These are phyloP conservation scores for Rehmannia glutinosa DNA, from an alignment of 257 asterid genomes.

Conservation along the genomic window DNA sequence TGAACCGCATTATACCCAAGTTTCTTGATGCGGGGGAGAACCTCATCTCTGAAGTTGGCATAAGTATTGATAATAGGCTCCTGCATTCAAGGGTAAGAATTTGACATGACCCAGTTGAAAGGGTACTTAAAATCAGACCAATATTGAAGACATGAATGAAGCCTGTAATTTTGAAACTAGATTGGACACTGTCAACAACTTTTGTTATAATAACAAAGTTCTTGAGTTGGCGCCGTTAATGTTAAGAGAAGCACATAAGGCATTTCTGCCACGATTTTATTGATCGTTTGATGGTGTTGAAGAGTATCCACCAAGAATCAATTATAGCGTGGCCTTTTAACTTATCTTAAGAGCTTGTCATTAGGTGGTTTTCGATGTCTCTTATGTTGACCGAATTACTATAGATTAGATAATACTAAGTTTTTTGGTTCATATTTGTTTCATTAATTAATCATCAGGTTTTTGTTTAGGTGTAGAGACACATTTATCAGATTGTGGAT, in stretches of 20 bases:
- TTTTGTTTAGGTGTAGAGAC: not conserved
- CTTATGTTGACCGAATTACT: not conserved
- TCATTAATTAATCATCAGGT: not conserved
- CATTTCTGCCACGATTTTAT: not conserved
- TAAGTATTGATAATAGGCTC: conserved; percentile 89
- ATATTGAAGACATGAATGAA: conserved; percentile 8
- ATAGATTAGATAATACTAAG: not conserved
- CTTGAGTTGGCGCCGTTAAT: conserved; percentile 5
- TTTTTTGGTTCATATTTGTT: not conserved
- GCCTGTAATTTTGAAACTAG: not conserved
- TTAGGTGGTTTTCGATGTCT: not conserved
- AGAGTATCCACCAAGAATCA: not conserved
- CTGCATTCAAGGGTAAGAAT: conserved; percentile 39
- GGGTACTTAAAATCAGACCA: not conserved
- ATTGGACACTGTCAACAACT: not conserved
- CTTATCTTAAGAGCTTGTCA: not conserved
- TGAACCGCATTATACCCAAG: conserved; percentile 99
- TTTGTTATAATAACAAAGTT: not conserved
- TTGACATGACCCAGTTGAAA: conserved; percentile 6
- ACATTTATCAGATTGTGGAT: not conserved
- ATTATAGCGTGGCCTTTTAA: not conserved
- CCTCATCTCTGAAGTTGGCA: conserved; percentile 87
- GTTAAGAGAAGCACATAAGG: not conserved
- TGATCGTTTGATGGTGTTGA: conserved; percentile 1
- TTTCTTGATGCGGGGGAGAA: conserved; percentile 94